Evolutionary conservation across 75 land plant species (phyloP), one percentile per base, ranked within the genome.

Genomic region (Pinus taeda): DNA sequence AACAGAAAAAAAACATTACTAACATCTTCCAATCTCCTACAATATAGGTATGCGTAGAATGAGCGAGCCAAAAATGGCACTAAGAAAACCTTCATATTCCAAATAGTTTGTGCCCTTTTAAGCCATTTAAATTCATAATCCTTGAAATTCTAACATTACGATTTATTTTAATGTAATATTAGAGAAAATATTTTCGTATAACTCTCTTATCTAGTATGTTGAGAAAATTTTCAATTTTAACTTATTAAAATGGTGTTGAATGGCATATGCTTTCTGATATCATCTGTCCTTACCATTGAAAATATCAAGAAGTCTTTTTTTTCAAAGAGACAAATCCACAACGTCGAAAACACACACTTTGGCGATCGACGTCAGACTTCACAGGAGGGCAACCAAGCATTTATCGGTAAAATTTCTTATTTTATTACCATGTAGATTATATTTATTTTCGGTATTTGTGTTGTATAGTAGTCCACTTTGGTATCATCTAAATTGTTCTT

Each of bases 261-360:
- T n/a, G n/a, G n/a, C n/a, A n/a, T n/a, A n/a, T n/a, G n/a, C n/a
- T 20, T 5, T 15, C 71, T 69, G 71, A 39, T 69, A 37, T 39
- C 7, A 22, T 69, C 53, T 2, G 11, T 69, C 53, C 9, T 69
- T 69, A 69, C 53, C 11, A 33, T 70, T 18, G 26, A 82, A 86
- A 82, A 83, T 86, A 15, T 86, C 88, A 33, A 75, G 86, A 60
- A 86, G 86, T 37, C 88, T 86, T 65, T 86, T 86, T 75, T 86
- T 80, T 80, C 65, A 83, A 77, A 66, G 88, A 83, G 74, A 86
- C 87, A 22, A 86, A 86, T 77, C 88, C 88, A n/a, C 88, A 86
- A 65, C 88, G 86, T 6, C 62, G 88, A 57, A 86, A 85, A 64
- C 84, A 85, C 84, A 85, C 86, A 26, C 75, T 85, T 21, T 85